These are phyloP conservation scores for Choiromyces venosus DNA, from an alignment of 495 filamentous ascomycete species.

Conservation along the genomic window DNA sequence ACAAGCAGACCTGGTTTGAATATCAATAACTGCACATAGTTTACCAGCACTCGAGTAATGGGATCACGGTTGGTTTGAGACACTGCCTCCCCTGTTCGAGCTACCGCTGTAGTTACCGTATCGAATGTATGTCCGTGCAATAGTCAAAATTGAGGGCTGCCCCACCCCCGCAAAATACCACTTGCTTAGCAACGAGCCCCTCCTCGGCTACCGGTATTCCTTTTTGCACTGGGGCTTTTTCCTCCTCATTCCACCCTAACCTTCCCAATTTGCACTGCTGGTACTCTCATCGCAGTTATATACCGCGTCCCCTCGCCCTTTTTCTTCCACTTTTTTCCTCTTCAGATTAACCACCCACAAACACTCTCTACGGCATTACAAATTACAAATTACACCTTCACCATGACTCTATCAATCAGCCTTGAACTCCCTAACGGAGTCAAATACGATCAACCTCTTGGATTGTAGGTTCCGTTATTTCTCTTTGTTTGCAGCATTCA, in stretches of 20 bases:
- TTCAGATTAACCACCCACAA: neutral
- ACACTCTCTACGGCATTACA: neutral
- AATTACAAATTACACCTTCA: conserved; percentile 7
- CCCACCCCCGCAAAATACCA: neutral
- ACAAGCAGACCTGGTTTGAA: neutral
- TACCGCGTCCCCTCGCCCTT: neutral
- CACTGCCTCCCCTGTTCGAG: neutral
- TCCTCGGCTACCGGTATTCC: neutral
- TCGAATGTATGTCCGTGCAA: neutral
- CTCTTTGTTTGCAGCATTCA: neutral
- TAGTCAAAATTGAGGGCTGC: neutral
- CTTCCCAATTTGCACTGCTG: no score
- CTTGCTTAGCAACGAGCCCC: neutral
- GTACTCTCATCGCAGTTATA: no score
- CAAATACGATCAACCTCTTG: conserved; percentile 40
- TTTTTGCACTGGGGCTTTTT: neutral
- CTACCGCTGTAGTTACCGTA: neutral
- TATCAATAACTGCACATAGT: neutral
- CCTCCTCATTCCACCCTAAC: neutral
- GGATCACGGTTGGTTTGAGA: neutral
- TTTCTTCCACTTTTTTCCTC: neutral
- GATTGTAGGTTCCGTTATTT: conserved; percentile 29
- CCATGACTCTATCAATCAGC: conserved; percentile 32
- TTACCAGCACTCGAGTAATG: neutral
- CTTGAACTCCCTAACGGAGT: conserved; percentile 37